Percentiles rank a stretch among this genome's conserved stretches.
Evolutionary conservation across 805 yeast genomes (phyloP).

Genomic region (Ogataea siamensis): DNA sequence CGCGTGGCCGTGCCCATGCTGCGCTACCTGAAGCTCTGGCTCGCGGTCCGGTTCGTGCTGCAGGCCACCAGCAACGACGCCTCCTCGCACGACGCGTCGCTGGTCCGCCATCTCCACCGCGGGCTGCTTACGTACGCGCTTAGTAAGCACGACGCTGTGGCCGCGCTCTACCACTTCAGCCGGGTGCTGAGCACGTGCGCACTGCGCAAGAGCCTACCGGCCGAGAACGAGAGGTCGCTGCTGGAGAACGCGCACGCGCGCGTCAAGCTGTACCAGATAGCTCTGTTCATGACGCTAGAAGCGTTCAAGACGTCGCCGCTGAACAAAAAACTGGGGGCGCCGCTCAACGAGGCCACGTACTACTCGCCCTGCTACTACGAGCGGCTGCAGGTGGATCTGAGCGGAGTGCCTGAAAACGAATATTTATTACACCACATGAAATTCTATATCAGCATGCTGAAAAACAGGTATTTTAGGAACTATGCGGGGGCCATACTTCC

Average conservation of each 20-base stretch:
- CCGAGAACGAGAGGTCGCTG: neutral
- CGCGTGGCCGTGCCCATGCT: constrained; percentile 15
- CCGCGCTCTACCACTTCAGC: constrained; percentile 13
- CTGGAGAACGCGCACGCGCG: constrained; percentile 18
- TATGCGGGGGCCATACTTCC: constrained; percentile 20
- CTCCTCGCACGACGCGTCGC: constrained; percentile 1
- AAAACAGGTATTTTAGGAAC: constrained; percentile 19
- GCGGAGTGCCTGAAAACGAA: constrained; percentile 14
- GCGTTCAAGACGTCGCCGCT: constrained; percentile 4
- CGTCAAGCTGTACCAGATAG: constrained; percentile 21
- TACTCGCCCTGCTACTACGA: constrained; percentile 9
- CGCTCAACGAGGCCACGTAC: constrained; percentile 1
- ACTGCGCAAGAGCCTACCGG: constrained; percentile 3
- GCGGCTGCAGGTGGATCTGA: constrained; percentile 6
- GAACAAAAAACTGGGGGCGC: constrained; percentile 6
- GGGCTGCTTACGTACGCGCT: constrained; percentile 3
- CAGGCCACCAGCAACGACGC: constrained; percentile 16
- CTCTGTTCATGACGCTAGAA: constrained; percentile 17
- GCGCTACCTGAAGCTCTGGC: constrained; percentile 15
- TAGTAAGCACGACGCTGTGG: constrained; percentile 4
- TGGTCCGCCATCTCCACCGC: neutral
- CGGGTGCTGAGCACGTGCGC: constrained; percentile 10
- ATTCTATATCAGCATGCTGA: constrained; percentile 13
- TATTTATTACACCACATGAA: constrained; percentile 12
- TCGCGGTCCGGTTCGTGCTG: constrained; percentile 18